phyloP scores from a whole-genome alignment of 2,329 filamentous ascomycete species.

The Hypomyces perniciosus region DNA sequence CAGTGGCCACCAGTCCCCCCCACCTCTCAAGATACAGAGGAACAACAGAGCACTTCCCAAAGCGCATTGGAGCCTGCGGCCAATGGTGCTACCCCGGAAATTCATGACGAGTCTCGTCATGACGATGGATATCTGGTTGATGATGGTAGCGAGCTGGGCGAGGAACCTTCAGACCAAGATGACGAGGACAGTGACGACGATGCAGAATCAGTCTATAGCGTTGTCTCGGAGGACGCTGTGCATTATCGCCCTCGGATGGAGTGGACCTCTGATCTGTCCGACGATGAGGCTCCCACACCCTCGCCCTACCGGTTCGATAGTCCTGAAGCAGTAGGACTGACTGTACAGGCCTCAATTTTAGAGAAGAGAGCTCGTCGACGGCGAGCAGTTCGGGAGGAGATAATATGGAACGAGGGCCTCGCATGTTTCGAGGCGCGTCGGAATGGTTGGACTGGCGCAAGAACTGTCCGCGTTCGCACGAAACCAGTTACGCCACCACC shows the following conservation, averaged over 20 bases:
- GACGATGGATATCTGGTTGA: conserved; percentile 32
- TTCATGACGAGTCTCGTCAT: conserved; percentile 28
- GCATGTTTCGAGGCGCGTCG: conserved; percentile 72
- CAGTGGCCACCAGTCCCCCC: conserved; percentile 40
- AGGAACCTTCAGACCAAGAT: conserved; percentile 21
- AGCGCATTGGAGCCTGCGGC: conserved; percentile 1
- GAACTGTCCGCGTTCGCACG: conserved; percentile 48
- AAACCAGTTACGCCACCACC: conserved; percentile 38
- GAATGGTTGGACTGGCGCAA: conserved; percentile 80
- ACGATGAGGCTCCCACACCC: conserved; percentile 37
- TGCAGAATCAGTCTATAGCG: conserved; percentile 48
- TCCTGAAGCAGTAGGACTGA: conserved; percentile 40
- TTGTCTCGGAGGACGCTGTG: conserved; percentile 48
- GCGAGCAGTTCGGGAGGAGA: conserved; percentile 55
- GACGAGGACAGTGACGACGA: conserved; percentile 41
- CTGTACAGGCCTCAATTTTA: conserved; percentile 35
- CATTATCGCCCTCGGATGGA: conserved; percentile 47
- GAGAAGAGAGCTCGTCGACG: conserved; percentile 51
- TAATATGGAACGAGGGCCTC: conserved; percentile 74
- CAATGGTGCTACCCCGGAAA: conserved; percentile 6
- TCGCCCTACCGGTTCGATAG: conserved; percentile 48
- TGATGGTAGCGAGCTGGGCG: conserved; percentile 36
- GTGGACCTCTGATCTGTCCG: conserved; percentile 53
- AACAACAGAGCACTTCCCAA: background rate
- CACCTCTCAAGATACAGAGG: background rate